Conservation (phyloP, 768 basidiomycete genomes). For the Termitomyces bulborhizus region DNA sequence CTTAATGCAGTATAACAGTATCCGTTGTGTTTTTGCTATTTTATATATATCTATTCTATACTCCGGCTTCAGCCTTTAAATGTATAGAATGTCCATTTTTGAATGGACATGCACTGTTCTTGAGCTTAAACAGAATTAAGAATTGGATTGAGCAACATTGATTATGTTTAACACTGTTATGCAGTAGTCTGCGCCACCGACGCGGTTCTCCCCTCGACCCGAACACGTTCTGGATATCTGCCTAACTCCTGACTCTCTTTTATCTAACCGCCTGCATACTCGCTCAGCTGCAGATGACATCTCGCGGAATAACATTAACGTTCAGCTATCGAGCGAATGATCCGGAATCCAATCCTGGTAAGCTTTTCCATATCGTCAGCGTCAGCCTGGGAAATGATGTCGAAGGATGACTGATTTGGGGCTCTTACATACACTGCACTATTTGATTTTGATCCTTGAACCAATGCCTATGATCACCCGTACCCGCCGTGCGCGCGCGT, state of each 20-base stretch:
- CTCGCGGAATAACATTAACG: background rate
- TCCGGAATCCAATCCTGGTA: slow-evolving; percentile 7
- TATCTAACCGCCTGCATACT: background rate
- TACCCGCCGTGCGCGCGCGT: slow-evolving; percentile 10
- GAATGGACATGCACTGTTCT: no score
- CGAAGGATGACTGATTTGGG: slow-evolving; percentile 13
- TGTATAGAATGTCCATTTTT: no score
- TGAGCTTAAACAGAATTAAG: no score
- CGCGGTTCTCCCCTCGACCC: background rate
- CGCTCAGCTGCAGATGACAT: background rate
- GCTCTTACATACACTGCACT: background rate
- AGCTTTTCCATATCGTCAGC: slow-evolving; percentile 3
- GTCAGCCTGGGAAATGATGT: slow-evolving; percentile 18
- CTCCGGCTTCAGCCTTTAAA: no score
- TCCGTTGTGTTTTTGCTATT: background rate
- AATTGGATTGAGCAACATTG: background rate
- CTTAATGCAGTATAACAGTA: slow-evolving; percentile 52
- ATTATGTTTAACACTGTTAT: background rate
- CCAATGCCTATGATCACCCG: slow-evolving; percentile 15
- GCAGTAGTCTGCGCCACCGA: background rate
- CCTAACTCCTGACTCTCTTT: background rate
- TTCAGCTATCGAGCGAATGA: slow-evolving; percentile 3
- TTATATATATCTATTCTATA: background rate
- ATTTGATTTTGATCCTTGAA: background rate
- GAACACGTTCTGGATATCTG: background rate